Base-by-base conservation (phyloP, 345 rosid species). In the Conringia planisiliqua region DNA sequence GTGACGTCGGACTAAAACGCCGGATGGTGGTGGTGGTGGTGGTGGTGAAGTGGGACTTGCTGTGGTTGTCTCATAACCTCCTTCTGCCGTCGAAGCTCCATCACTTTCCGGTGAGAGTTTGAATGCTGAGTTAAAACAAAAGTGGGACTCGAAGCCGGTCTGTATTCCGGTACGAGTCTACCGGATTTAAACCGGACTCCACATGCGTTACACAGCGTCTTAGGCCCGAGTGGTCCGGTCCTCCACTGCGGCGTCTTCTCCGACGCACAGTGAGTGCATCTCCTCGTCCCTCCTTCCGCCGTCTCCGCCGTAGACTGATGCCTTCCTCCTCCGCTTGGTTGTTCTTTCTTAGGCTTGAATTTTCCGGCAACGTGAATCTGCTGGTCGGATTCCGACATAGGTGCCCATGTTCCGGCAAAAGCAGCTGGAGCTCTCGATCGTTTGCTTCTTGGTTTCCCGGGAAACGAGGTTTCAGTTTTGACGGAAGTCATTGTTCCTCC, bases 181-280 rank as follows among this genome's bases (percentile, higher is more conserved):
- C 96, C 96, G 52, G 91, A 88, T 76, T 90, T 90, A 78, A 77
- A 90, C 73, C 91, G 86, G n/a, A 90, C 93, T 4, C 96, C 96
- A 20, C 96, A 90, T 0, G 93, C 93, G 57, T 90, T 90, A 36
- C 96, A 90, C 4, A 90, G 70, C 7, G 93, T 86, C 80, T 90
- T 90, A 2, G 96, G 96, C 1, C 96, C 96, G 6, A 85, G 66
- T 3, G 96, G 96, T 16, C 96, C 96, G 3, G 96, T 84, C 51
- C 96, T 75, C 96, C 96, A 90, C 68, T 90, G 96, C 4, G 96
- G 96, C 7, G 96, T 90, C 78, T 84, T 90, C 84, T 88, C 93
- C 20, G 96, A 86, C 4, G 93, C 86, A 78, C 96, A 90, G 77
- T 90, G 96, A 10, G 84, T 84, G 78, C 96, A 90, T 69, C 86